Percentiles rank a stretch among this genome's conserved stretches.
Evolutionary conservation across 768 basidiomycete genomes (phyloP).

Genomic region (Boletus fagicola): DNA sequence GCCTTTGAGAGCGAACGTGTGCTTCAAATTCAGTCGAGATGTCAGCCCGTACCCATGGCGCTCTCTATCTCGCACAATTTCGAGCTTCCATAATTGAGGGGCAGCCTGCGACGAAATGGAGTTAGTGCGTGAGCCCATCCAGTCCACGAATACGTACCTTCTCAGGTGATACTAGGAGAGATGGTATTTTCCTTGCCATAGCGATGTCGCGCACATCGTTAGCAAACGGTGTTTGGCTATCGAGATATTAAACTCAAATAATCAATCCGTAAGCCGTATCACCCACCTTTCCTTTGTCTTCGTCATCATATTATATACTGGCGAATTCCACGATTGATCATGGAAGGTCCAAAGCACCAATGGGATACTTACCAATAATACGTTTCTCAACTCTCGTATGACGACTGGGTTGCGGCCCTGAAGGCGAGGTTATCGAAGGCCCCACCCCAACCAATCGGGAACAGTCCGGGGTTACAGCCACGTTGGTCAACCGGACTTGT

Average conservation of each 20-base stretch:
- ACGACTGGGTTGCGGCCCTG: slow-evolving; percentile 45
- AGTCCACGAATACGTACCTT: slow-evolving; percentile 21
- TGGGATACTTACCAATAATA: slow-evolving; percentile 43
- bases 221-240: slow-evolving; percentile 53
- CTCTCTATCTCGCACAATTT: slow-evolving; percentile 53
- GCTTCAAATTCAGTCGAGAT: slow-evolving; percentile 43
- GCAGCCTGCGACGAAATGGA: slow-evolving; percentile 47
- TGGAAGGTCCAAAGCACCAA: background rate
- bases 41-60: slow-evolving; percentile 36
- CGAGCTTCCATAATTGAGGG: slow-evolving; percentile 75
- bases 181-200: slow-evolving; percentile 42
- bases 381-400: slow-evolving; percentile 53
- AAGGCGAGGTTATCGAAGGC: slow-evolving; percentile 41
- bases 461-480: slow-evolving; percentile 48
- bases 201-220: slow-evolving; percentile 55
- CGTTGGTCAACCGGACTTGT: slow-evolving; percentile 47
- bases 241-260: slow-evolving; percentile 11
- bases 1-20: slow-evolving; percentile 71
- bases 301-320: slow-evolving; percentile 49
- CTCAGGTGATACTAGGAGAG: slow-evolving; percentile 42
- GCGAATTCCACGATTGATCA: slow-evolving; percentile 1
- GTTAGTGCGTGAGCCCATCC: slow-evolving; percentile 5
- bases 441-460: slow-evolving; percentile 50
- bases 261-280: background rate
- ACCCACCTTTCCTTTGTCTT: slow-evolving; percentile 46